These are phyloP conservation scores for Mycena maculata DNA, from an alignment of 768 basidiomycete species.

Conservation along the genomic window DNA sequence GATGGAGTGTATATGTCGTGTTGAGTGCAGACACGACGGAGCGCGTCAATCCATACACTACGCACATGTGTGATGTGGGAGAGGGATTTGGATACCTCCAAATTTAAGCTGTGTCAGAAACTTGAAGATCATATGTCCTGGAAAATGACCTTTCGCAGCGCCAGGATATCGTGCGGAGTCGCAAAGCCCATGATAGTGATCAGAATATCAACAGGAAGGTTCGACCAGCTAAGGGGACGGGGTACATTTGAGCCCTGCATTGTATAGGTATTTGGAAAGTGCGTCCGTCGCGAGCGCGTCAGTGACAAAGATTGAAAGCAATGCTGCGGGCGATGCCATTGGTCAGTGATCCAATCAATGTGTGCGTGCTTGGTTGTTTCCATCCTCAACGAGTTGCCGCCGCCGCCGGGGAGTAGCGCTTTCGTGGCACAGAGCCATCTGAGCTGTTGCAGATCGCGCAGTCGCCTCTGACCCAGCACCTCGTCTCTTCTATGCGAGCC, in stretches of 20 bases:
- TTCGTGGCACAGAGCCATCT: not conserved
- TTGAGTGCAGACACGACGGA: constrained; percentile 10
- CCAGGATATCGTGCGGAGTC: constrained; percentile 9
- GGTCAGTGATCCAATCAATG: too few species aligned
- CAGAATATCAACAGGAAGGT: constrained; percentile 8
- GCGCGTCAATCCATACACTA: constrained; percentile 25
- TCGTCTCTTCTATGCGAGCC: not conserved
- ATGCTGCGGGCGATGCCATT: too few species aligned
- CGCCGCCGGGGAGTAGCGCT: not conserved
- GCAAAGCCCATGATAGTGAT: constrained; percentile 4
- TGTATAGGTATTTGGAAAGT: too few species aligned
- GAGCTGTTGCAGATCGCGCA: constrained; percentile 7
- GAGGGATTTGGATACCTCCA: constrained; percentile 10
- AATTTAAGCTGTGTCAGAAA: not conserved
- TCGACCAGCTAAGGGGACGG: not conserved
- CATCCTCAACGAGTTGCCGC: not conserved
- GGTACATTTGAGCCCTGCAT: too few species aligned
- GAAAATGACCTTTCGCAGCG: constrained; percentile 6
- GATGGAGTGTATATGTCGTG: constrained; percentile 23
- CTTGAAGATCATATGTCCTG: not conserved
- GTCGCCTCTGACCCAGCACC: not conserved
- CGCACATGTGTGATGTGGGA: constrained; percentile 5
- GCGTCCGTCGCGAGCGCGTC: too few species aligned
- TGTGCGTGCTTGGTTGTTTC: not conserved
- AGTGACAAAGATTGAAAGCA: too few species aligned